phyloP scores from a whole-genome alignment of 495 filamentous ascomycete genomes.

The Penicillium psychrofluorescens region DNA sequence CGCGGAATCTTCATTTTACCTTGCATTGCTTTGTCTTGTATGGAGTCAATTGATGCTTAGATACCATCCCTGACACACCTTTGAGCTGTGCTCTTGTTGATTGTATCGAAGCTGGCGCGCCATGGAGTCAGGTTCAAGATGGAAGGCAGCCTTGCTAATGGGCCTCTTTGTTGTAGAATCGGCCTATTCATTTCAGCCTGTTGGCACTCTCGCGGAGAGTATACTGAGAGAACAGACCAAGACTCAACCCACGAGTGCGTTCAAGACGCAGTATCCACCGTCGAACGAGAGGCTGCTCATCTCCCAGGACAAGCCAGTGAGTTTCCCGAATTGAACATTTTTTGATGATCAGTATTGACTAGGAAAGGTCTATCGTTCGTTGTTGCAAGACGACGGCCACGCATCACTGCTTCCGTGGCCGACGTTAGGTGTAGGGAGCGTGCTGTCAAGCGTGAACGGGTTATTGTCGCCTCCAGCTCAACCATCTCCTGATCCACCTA shows the following conservation, averaged over 20 bases:
- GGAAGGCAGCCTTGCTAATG: constrained; percentile 27
- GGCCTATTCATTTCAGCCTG: constrained; percentile 12
- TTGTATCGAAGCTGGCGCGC: constrained; percentile 1
- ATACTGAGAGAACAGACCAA: constrained; percentile 11
- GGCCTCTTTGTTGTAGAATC: constrained; percentile 26
- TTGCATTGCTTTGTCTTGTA: not conserved
- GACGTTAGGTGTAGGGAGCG: constrained; percentile 9
- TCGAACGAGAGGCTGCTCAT: constrained; percentile 15
- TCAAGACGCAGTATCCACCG: constrained; percentile 33
- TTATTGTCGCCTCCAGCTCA: constrained; percentile 9
- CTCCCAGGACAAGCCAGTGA: constrained; percentile 25
- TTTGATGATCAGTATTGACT: constrained; percentile 2
- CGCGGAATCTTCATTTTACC: not conserved
- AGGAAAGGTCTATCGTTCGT: constrained; percentile 28
- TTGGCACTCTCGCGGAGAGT: constrained; percentile 4
- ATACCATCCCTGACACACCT: not conserved
- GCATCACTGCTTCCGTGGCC: constrained; percentile 30
- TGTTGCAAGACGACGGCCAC: constrained; percentile 36
- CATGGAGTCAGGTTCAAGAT: constrained; percentile 11
- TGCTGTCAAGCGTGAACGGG: constrained; percentile 18
- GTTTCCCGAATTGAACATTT: constrained; percentile 2
- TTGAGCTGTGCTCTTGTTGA: not conserved
- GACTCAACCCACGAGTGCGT: constrained; percentile 10
- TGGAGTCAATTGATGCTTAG: constrained; percentile 6
- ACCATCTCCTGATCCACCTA: not conserved